Evolutionary conservation across 441 rosid species (phyloP).

Genomic region (Gossypium schwendimanii): DNA sequence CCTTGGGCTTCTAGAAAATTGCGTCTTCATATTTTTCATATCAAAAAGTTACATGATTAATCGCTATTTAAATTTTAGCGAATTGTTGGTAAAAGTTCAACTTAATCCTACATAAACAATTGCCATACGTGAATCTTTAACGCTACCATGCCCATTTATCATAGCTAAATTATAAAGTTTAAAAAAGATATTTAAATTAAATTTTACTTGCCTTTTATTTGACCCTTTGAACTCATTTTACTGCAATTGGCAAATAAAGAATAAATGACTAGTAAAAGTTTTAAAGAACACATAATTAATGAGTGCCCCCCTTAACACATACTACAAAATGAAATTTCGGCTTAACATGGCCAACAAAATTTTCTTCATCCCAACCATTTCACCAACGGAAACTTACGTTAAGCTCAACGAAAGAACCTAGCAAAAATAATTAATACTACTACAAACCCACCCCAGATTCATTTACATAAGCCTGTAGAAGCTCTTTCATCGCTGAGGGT

Average conservation of each 20-base stretch:
- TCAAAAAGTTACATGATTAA: too few relatives aligned
- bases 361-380: not conserved
- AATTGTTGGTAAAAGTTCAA: too few relatives aligned
- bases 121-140: too few relatives aligned
- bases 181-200: not conserved
- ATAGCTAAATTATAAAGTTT: too few relatives aligned
- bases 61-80: too few relatives aligned
- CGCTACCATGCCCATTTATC: too few relatives aligned
- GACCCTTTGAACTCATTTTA: not conserved
- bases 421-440: not conserved
- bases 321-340: not conserved
- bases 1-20: not conserved
- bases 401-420: conserved; percentile 3
- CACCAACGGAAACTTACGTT: not conserved
- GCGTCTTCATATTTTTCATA: not conserved
- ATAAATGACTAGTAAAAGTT: not conserved
- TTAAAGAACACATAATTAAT: not conserved
- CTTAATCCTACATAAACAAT: too few relatives aligned
- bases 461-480: not conserved
- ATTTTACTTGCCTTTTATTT: not conserved
- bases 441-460: not conserved
- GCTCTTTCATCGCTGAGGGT: not conserved
- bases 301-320: not conserved
- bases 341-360: not conserved
- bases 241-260: not conserved